Conservation (phyloP, 495 filamentous ascomycete species). For the Penicillium simplicissimum region DNA sequence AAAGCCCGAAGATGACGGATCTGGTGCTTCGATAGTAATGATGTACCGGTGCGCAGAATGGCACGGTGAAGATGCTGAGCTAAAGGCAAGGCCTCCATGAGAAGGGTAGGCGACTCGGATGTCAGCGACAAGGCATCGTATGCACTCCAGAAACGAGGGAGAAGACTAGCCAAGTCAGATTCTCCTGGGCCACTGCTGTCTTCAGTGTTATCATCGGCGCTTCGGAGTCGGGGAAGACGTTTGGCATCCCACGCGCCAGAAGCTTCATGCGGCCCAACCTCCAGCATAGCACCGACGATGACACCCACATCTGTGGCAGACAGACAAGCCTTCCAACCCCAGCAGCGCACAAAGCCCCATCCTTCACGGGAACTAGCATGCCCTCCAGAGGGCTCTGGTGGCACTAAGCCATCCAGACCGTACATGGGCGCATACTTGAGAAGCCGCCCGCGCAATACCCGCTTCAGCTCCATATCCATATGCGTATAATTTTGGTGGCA, state of each 20-base stretch:
- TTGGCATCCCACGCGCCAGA: conserved; percentile 40
- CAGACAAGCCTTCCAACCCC: conserved; percentile 95
- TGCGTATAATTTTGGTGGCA: conserved; percentile 95
- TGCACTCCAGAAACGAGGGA: conserved; percentile 82
- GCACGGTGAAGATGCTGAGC: conserved; percentile 89
- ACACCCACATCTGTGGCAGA: conserved; percentile 90
- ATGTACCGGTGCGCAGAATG: conserved; percentile 90
- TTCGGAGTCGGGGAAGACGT: conserved; percentile 37
- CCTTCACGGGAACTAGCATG: conserved; percentile 64
- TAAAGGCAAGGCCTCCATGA: conserved; percentile 74
- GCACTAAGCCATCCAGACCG: conserved; percentile 89
- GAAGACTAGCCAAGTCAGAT: conserved; percentile 41
- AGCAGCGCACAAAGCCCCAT: conserved; percentile 95
- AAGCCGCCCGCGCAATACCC: conserved; percentile 78
- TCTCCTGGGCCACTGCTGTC: conserved; percentile 23
- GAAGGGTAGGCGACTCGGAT: conserved; percentile 44
- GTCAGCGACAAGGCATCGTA: conserved; percentile 75
- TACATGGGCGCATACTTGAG: conserved; percentile 89
- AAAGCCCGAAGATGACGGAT: conserved; percentile 90
- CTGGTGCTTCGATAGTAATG: conserved; percentile 87
- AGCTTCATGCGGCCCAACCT: conserved; percentile 67
- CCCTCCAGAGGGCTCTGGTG: conserved; percentile 55
- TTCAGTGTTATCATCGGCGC: conserved; percentile 37
- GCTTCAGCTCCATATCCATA: conserved; percentile 97
- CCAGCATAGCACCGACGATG: conserved; percentile 84